Base-by-base conservation (phyloP, 2,329 filamentous ascomycete species). In the Cytospora schulzeri region DNA sequence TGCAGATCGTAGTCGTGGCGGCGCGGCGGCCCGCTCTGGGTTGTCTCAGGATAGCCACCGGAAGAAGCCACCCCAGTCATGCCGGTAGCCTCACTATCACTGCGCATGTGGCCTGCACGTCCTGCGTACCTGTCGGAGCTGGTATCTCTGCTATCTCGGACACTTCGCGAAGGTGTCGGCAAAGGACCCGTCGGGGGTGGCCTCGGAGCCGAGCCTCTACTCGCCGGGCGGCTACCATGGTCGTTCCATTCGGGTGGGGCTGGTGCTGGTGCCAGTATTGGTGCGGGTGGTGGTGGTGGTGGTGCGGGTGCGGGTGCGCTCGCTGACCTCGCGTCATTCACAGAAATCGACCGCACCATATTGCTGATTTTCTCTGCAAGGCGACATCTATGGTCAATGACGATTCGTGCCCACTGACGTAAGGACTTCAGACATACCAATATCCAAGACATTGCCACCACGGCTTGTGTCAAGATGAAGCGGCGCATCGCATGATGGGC, bases 1-100 rank as follows among this genome's bases (percentile, higher is more conserved):
- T 98, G 94, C 19, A 97, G 87, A 73, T 98, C 95, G 73, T 97
- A 98, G 74, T 98, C 94, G 73, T 97, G 93, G 70, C 93, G 87
- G 50, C 85, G 83, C 29, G 80, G 80, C 45, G 86, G 86, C 8
- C 85, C 85, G 71, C 86, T 89, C 70, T 91, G 88, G 19, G 88
- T 87, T 3, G 89, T 89, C 68, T 94, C 91, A 29, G 88, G 85
- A 73, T 96, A 97, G 54, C 93, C 92, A 26, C 84, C 87, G 1
- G 91, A 93, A 1, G 92, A 95, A 12, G 88, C 83, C 29, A 85
- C 81, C 19, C 90, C 90, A 11, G 88, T 83, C 31, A 85, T 81
- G n/a, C 90, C 90, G 3, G 91, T 93, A 1, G 85, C 86, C 68
- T 88, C 90, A 70, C 93, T 97, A 70, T 93, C 91, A 70, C 89